Evolutionary conservation across 768 basidiomycete species (phyloP).

Genomic region (Boletus eberwhitei): DNA sequence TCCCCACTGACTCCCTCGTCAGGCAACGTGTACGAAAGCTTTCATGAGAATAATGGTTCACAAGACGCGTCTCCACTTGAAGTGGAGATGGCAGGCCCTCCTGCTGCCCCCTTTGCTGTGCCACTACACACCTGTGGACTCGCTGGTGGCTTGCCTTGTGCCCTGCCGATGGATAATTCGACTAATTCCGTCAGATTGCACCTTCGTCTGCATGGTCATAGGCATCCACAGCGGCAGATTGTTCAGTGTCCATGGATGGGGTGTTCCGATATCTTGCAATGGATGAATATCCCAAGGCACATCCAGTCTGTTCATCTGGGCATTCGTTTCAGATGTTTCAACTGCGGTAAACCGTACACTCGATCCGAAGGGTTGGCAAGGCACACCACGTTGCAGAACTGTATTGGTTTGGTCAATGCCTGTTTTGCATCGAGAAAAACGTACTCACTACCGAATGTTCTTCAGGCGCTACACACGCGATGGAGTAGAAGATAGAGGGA

Average conservation of each 20-base stretch:
- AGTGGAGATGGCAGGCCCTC: neutral
- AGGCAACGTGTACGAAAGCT: too few species aligned
- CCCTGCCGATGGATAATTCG: slow-evolving; percentile 1
- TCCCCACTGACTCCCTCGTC: too few species aligned
- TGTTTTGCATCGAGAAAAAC: neutral
- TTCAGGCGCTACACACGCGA: too few species aligned
- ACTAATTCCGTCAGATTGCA: slow-evolving; percentile 7
- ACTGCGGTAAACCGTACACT: slow-evolving; percentile 8
- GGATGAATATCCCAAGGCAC: slow-evolving; percentile 16
- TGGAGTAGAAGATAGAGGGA: too few species aligned
- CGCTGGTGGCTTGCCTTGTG: slow-evolving; percentile 1
- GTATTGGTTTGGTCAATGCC: neutral
- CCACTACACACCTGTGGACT: slow-evolving; percentile 5
- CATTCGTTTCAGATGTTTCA: slow-evolving; percentile 4
- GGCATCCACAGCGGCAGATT: neutral
- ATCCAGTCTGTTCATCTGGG: slow-evolving; percentile 14
- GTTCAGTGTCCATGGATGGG: slow-evolving; percentile 15
- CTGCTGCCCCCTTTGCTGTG: neutral
- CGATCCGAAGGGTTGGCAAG: neutral
- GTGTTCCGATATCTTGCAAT: slow-evolving; percentile 8
- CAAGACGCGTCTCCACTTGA: neutral
- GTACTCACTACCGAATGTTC: neutral
- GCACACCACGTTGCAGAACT: slow-evolving; percentile 5
- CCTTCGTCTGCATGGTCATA: slow-evolving; percentile 14
- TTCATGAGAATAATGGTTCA: too few species aligned